Base-by-base conservation (phyloP, 352 stramenopile genomes). In the Pythium inflatum region DNA sequence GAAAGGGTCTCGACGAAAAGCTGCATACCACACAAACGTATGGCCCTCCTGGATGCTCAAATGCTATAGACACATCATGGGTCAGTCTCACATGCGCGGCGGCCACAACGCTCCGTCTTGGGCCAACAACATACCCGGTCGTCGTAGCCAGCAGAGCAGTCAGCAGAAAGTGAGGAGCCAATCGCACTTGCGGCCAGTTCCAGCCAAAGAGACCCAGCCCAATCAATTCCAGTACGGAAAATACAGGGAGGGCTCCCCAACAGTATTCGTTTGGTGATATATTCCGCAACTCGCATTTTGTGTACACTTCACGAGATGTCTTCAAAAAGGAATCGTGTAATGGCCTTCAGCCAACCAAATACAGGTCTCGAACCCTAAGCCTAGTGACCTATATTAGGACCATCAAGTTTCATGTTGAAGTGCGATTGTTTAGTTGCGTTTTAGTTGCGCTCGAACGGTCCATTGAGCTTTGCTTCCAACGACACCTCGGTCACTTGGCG, bases 1-100 rank as follows among this genome's bases (percentile, higher is more conserved):
- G 84, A 89, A 50, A 96, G 85, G 77, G 87, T 92, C 75, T 94
- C 88, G 66, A 98, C 88, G 80, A 98, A 98, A 82, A 98, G 95
- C 85, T 98, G 92, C 93, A 98, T 98, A 81, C 50, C 66, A 73
- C 73, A 93, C 98, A 97, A 81, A 58, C 71, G 73, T 89, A 77
- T 73, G 64, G 59, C 82, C 88, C 88, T 88, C 84, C 88, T 94
- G 90, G 90, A 97, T 97, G 90, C 90, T 97, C 88, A 88, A 80
- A 96, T 96, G 87, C 90, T 88, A 66, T 41, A 75, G 41, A 45
- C 22, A 41, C 14, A 25, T 8, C n/a, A n/a, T n/a, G n/a, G n/a
- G n/a, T n/a, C n/a, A n/a, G n/a, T n/a, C n/a, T n/a, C n/a, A n/a
- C n/a, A n/a, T n/a, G n/a, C n/a, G n/a, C n/a, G n/a, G n/a, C n/a